Percentiles rank a stretch among this genome's conserved stretches.
phyloP scores from a whole-genome alignment of 352 stramenopile species.

The Thalassiosira mediterranea region DNA sequence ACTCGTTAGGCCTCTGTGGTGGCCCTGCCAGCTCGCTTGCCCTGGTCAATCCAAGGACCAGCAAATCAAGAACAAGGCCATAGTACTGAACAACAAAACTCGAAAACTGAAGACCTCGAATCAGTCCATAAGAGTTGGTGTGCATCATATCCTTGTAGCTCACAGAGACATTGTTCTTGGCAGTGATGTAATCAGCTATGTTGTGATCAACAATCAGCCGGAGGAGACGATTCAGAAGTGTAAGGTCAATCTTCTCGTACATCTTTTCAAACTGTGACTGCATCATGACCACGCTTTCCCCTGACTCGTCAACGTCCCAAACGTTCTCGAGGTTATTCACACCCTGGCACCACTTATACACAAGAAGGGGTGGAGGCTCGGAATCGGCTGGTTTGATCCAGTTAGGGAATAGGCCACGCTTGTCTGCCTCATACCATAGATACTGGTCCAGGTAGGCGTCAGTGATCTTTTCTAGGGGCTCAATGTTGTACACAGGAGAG shows the following conservation, averaged over 20 bases:
- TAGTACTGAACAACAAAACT: slow-evolving; percentile 96
- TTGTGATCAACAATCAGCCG: slow-evolving; percentile 99
- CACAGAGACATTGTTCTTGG: slow-evolving; percentile 99
- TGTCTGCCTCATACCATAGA: slow-evolving; percentile 99
- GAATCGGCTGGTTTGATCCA: slow-evolving; percentile 99
- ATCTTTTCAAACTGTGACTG: slow-evolving; percentile 99
- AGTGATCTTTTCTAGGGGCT: slow-evolving; percentile 99
- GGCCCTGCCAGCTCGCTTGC: slow-evolving; percentile 97
- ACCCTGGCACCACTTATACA: slow-evolving; percentile 99
- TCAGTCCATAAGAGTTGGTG: slow-evolving; percentile 99
- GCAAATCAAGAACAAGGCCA: slow-evolving; percentile 97
- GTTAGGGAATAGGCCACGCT: slow-evolving; percentile 98
- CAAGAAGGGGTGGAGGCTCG: slow-evolving; percentile 96
- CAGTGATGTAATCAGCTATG: slow-evolving; percentile 99
- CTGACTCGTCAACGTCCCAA: slow-evolving; percentile 95
- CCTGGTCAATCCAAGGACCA: slow-evolving; percentile 96
- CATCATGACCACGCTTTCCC: slow-evolving; percentile 98
- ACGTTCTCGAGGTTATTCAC: slow-evolving; percentile 99
- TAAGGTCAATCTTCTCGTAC: slow-evolving; percentile 99
- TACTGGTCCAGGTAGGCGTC: slow-evolving; percentile 99
- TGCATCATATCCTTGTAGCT: slow-evolving; percentile 99
- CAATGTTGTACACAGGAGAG: slow-evolving; percentile 98
- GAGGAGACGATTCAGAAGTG: slow-evolving; percentile 96
- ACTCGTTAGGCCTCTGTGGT: slow-evolving; percentile 98
- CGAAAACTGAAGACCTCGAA: slow-evolving; percentile 97